Percentiles rank a stretch among this genome's conserved stretches.
Conservation (phyloP, 352 stramenopile species). For the Pythium monospermum region DNA sequence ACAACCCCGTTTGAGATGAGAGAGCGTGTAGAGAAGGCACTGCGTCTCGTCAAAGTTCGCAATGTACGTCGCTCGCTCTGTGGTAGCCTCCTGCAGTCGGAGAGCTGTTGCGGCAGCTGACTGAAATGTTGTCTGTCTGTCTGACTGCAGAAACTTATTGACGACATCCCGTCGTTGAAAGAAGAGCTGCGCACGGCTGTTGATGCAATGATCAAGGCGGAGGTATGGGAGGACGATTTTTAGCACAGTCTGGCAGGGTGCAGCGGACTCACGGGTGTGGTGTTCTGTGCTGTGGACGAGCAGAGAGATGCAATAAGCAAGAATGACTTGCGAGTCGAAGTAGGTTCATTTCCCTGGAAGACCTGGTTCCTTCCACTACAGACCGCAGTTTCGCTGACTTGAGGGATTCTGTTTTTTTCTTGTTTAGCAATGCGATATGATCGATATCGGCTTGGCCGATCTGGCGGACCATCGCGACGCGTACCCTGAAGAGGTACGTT, state of each 20-base stretch:
- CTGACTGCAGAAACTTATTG: slow-evolving; percentile 57
- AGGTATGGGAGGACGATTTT: too few species aligned
- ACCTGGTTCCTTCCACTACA: too few species aligned
- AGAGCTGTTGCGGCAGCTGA: too few species aligned
- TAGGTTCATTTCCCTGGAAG: slow-evolving; percentile 20
- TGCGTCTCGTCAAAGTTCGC: slow-evolving; percentile 67
- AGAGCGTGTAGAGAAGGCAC: slow-evolving; percentile 51
- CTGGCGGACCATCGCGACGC: slow-evolving; percentile 58
- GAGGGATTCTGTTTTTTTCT: neutral
- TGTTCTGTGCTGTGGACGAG: neutral
- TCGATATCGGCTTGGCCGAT: slow-evolving; percentile 74
- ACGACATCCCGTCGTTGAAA: slow-evolving; percentile 47
- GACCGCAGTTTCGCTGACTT: neutral
- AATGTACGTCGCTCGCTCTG: slow-evolving; percentile 54
- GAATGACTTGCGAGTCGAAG: slow-evolving; percentile 72
- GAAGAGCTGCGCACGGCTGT: slow-evolving; percentile 43
- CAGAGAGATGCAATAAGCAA: slow-evolving; percentile 54
- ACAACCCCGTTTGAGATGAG: slow-evolving; percentile 42
- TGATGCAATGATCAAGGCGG: slow-evolving; percentile 51
- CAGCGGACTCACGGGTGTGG: too few species aligned
- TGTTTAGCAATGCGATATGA: slow-evolving; percentile 73
- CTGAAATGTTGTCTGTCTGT: neutral
- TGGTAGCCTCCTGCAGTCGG: too few species aligned
- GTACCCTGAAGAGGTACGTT: slow-evolving; percentile 65
- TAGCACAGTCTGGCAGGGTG: too few species aligned